Base-by-base conservation (phyloP, 2,329 filamentous ascomycete genomes). In the Basipetospora sp. region DNA sequence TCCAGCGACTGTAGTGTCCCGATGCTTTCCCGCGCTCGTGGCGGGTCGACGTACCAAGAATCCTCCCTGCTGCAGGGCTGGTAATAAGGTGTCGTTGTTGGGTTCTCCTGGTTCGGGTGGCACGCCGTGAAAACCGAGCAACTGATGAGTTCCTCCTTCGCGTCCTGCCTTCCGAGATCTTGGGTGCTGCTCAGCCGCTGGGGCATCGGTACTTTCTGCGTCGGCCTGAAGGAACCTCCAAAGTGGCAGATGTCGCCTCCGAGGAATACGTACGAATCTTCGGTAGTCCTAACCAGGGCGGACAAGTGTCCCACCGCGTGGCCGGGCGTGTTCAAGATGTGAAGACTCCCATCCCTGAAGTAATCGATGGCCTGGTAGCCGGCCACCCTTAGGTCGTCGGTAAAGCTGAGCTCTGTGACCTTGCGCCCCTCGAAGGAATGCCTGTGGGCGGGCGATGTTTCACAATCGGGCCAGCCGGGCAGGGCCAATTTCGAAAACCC, bases 181-280 rank as follows among this genome's bases (percentile, higher is more conserved):
- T 22, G 15, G 6, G 37, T 33, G 31, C 3, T 34, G 17, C 16
- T 15, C 14, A 13, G 25, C 5, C 30, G 39, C 27, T 29, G 27
- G 27, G 13, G 27, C 18, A 31, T 39, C 8, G 40, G 40, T 54
- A 50, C 28, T 43, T 33, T 0, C n/a, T n/a, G n/a, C n/a, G 55
- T 57, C 0, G 60, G 60, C 1, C 60, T 47, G 9, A 62, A 47
- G 22, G 52, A 48, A 15, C 59, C 58, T 3, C 50, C 50, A 31
- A 56, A 57, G 43, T 65, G 62, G 13, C 56, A 63, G 14, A 55
- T 44, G 41, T 67, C 63, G 3, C 54, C 63, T 0, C 60, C 61
- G 40, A 64, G 48, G 8, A 65, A 50, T 5, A 64, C 41, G 39
- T 63, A 65, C 0, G 58, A 58, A 19, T 53, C 47, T 0, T 55